Conservation (phyloP, 2,329 filamentous ascomycete species). For the Coniochaeta ligniaria region DNA sequence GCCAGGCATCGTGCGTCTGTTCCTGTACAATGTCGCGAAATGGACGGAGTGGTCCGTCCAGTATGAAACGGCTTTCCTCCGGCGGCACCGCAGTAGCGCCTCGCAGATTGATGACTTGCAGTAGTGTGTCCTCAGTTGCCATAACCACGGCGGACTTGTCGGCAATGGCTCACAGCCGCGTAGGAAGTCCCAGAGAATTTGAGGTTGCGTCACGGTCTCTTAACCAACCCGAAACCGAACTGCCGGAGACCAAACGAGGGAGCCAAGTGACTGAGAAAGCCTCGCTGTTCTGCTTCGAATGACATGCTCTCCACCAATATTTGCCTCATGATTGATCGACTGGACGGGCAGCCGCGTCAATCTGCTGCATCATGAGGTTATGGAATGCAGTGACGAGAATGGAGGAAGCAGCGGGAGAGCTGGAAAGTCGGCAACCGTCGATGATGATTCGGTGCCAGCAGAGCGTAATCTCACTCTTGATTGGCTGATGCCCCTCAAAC, state of each 20-base stretch:
- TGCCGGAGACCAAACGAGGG: neutral
- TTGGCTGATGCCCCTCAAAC: neutral
- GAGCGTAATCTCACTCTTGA: neutral
- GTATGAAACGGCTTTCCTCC: neutral
- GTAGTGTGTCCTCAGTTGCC: neutral
- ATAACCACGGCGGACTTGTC: neutral
- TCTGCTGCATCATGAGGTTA: conserved; percentile 1
- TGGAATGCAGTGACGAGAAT: neutral
- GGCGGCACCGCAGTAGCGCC: neutral
- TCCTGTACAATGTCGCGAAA: neutral
- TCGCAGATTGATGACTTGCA: neutral
- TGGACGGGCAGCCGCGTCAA: neutral
- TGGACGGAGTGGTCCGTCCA: neutral
- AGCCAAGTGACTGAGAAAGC: neutral
- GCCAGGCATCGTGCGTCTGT: neutral
- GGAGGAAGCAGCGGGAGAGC: neutral
- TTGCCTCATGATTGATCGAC: neutral
- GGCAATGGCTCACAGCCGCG: neutral
- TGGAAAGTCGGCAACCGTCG: neutral
- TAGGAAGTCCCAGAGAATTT: neutral
- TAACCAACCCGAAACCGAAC: neutral
- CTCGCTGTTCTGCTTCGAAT: neutral
- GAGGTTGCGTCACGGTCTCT: neutral
- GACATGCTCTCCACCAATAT: neutral
- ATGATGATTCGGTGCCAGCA: neutral